Percentiles rank a stretch among this genome's conserved stretches.
phyloP scores from a whole-genome alignment of 2,329 filamentous ascomycete species.

The Fusarium napiforme region DNA sequence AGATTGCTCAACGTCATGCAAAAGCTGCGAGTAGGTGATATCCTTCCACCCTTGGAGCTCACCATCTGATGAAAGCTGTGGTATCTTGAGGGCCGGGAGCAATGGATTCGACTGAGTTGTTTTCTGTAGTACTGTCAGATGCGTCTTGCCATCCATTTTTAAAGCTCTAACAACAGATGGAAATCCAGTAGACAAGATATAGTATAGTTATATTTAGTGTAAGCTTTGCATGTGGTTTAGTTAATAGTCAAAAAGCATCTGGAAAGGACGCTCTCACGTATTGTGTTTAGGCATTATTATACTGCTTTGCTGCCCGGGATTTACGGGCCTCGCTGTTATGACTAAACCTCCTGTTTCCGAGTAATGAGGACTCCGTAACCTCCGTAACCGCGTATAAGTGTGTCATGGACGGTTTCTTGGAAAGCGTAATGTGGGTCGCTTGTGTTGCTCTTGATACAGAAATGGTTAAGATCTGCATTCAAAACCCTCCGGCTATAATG shows the following conservation, averaged over 20 bases:
- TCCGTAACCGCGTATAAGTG: too few species aligned
- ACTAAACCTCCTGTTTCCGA: accelerated
- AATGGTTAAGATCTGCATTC: neutral
- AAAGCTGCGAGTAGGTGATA: neutral
- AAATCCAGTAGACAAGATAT: neutral
- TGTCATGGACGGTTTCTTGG: neutral
- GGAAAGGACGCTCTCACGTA: accelerated
- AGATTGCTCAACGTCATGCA: neutral
- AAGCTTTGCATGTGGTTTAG: neutral
- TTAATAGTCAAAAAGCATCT: accelerated
- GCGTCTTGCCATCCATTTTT: neutral
- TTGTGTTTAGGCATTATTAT: neutral
- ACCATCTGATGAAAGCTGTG: neutral
- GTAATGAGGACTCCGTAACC: neutral
- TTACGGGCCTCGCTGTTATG: accelerated
- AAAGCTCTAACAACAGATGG: accelerated
- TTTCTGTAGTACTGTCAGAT: neutral
- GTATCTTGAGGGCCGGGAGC: neutral
- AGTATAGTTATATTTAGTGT: neutral
- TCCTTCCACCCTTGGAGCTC: neutral
- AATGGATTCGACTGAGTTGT: neutral
- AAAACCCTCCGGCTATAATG: too few species aligned
- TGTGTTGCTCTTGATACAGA: neutral
- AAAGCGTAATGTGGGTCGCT: accelerated
- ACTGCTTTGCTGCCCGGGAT: neutral